A percentile compares a stretch with the other conserved stretches of the same genome.
Evolutionary conservation across 1,139 yeast genomes (phyloP).

Genomic region (Blastobotrys apis): DNA sequence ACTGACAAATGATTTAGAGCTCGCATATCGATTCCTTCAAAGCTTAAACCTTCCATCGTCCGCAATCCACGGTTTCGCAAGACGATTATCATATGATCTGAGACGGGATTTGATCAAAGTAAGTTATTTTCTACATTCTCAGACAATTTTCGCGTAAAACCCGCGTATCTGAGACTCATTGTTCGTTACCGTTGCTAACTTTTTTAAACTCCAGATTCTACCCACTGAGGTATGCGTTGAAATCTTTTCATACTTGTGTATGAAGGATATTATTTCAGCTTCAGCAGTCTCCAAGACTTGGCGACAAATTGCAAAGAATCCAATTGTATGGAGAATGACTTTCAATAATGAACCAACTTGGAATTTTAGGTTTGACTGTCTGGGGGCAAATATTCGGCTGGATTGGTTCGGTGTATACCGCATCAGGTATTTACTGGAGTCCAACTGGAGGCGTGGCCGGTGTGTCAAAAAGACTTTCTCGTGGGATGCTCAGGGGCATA

Average conservation of each 20-base stretch:
- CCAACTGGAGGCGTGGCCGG: slow-evolving; percentile 12
- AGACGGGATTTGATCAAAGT: background rate
- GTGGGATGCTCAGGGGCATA: slow-evolving; percentile 9
- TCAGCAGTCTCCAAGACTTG: slow-evolving; percentile 9
- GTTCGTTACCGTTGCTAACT: background rate
- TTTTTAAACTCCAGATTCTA: slow-evolving; percentile 3
- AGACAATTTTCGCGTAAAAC: background rate
- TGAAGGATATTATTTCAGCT: slow-evolving; percentile 5
- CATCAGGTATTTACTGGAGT: slow-evolving; percentile 8
- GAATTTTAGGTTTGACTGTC: slow-evolving; percentile 2
- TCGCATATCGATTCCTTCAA: slow-evolving; percentile 11
- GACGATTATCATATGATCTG: background rate
- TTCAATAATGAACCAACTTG: slow-evolving; percentile 1
- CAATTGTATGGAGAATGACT: slow-evolving; percentile 11
- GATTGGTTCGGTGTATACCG: slow-evolving; percentile 13
- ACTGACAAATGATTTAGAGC: slow-evolving; percentile 1
- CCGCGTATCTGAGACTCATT: background rate
- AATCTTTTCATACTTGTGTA: slow-evolving; percentile 8
- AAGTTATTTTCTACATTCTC: background rate
- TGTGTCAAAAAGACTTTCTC: slow-evolving; percentile 12
- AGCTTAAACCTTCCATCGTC: slow-evolving; percentile 9
- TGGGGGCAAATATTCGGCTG: slow-evolving; percentile 1
- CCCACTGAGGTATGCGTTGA: slow-evolving; percentile 14
- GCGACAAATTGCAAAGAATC: slow-evolving; percentile 6
- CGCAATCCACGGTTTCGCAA: slow-evolving; percentile 1